A percentile compares a stretch with the other conserved stretches of the same genome.
Conservation (phyloP, 2,329 filamentous ascomycete genomes). For the Blastomyces emzantsi region DNA sequence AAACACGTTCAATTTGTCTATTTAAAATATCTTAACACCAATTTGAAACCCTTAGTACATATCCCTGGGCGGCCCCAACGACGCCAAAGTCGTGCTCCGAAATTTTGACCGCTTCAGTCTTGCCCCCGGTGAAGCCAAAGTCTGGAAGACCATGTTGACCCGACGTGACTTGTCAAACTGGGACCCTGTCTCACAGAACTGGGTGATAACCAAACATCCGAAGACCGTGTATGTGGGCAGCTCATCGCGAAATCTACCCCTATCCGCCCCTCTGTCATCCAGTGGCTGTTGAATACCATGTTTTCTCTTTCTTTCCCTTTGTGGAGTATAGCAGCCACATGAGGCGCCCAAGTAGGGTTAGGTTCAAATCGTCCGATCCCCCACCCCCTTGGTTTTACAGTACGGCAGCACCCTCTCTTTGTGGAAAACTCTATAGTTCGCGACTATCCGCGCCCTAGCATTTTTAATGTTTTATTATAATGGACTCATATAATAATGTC, state of each 20-base stretch:
- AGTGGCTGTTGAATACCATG: background rate
- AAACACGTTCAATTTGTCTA: background rate
- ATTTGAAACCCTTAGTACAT: slow-evolving; percentile 47
- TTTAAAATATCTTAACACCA: background rate
- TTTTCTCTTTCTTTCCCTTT: background rate
- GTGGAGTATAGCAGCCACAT: background rate
- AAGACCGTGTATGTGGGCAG: slow-evolving; percentile 54
- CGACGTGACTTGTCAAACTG: slow-evolving; percentile 81
- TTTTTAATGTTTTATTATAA: too few relatives aligned
- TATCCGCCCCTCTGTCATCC: slow-evolving; percentile 33
- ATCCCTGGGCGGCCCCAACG: slow-evolving; percentile 65
- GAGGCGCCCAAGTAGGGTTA: background rate
- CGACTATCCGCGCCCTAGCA: too few relatives aligned
- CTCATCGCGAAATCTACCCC: slow-evolving; percentile 49
- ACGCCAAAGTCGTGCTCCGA: slow-evolving; percentile 59
- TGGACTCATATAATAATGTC: too few relatives aligned
- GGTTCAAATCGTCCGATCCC: background rate
- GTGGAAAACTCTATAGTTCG: too few relatives aligned
- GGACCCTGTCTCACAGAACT: slow-evolving; percentile 72
- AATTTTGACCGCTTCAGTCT: slow-evolving; percentile 73
- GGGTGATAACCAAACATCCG: slow-evolving; percentile 54
- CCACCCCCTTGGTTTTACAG: background rate
- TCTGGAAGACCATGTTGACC: slow-evolving; percentile 61
- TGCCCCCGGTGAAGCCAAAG: slow-evolving; percentile 55
- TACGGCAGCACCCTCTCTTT: background rate